Percentiles rank a stretch among this genome's conserved stretches.
Conservation (phyloP, 805 yeast genomes). For the Pichia manshurica region DNA sequence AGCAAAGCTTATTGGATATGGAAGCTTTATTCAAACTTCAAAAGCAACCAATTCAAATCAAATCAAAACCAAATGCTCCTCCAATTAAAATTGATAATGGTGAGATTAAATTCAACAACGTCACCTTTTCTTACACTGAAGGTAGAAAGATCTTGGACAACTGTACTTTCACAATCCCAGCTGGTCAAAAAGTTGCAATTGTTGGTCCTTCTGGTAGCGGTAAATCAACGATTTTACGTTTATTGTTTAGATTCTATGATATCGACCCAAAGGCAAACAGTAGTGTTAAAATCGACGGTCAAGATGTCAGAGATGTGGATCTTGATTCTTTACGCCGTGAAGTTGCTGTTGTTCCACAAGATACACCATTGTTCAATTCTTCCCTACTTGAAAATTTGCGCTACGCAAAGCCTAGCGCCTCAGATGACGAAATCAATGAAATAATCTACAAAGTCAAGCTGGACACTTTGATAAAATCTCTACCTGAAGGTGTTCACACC, state of each 20-base stretch:
- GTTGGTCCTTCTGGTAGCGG: slow-evolving; percentile 98
- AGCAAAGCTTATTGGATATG: slow-evolving; percentile 92
- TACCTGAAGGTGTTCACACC: slow-evolving; percentile 83
- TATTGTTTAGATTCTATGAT: slow-evolving; percentile 88
- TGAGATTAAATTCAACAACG: slow-evolving; percentile 84
- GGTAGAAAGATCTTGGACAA: slow-evolving; percentile 79
- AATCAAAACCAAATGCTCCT: slow-evolving; percentile 57
- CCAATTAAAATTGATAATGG: slow-evolving; percentile 59
- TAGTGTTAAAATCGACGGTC: slow-evolving; percentile 78
- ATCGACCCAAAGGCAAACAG: slow-evolving; percentile 35
- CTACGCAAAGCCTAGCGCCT: slow-evolving; percentile 73
- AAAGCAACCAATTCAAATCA: slow-evolving; percentile 61
- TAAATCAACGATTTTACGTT: slow-evolving; percentile 78
- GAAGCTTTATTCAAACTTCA: slow-evolving; percentile 87
- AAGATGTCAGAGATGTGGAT: slow-evolving; percentile 71
- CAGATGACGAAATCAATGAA: slow-evolving; percentile 60
- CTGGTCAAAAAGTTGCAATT: slow-evolving; percentile 86
- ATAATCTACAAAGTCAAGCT: slow-evolving; percentile 71
- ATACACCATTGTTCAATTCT: slow-evolving; percentile 92
- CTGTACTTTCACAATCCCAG: slow-evolving; percentile 80
- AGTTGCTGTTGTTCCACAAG: slow-evolving; percentile 96
- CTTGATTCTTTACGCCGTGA: slow-evolving; percentile 66
- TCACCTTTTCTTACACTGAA: slow-evolving; percentile 86
- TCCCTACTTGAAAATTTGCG: slow-evolving; percentile 81
- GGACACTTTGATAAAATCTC: slow-evolving; percentile 50